phyloP scores from a whole-genome alignment of 225 moss, liverwort and hornwort genomes.

The Asterella californica region DNA sequence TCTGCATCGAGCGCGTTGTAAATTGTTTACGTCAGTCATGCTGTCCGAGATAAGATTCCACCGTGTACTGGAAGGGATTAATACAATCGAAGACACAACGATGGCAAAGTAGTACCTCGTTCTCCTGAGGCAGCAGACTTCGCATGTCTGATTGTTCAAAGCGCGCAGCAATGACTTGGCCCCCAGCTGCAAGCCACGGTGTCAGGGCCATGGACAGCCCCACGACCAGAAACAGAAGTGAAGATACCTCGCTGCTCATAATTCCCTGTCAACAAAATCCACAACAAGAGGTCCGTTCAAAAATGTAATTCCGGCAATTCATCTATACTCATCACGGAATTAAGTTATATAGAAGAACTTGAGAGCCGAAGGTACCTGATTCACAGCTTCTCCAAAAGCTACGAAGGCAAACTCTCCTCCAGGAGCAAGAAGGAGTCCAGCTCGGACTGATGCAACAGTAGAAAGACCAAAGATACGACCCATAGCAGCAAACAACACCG shows the following conservation, averaged over 20 bases:
- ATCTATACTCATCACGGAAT: background rate
- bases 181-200: constrained; percentile 98
- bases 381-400: constrained; percentile 97
- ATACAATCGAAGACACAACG: background rate
- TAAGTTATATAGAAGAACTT: background rate
- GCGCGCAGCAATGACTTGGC: constrained; percentile 83
- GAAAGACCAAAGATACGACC: constrained; percentile 92
- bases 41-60: background rate
- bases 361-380: constrained; percentile 53
- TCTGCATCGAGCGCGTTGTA: constrained; percentile 56
- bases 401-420: constrained; percentile 99
- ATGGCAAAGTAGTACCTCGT: constrained; percentile 52
- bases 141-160: constrained; percentile 99
- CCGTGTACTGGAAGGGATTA: background rate
- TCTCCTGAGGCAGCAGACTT: constrained; percentile 85
- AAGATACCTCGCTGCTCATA: constrained; percentile 77
- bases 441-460: constrained; percentile 76
- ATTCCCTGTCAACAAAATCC: constrained; percentile 57
- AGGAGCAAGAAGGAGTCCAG: constrained; percentile 92
- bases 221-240: constrained; percentile 86
- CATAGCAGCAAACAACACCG: constrained; percentile 71
- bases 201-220: constrained; percentile 98
- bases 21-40: background rate
- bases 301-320: background rate
- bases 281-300: background rate